Evolutionary conservation across 2,329 filamentous ascomycete genomes (phyloP).

Genomic region (Didymellaceae sp.): DNA sequence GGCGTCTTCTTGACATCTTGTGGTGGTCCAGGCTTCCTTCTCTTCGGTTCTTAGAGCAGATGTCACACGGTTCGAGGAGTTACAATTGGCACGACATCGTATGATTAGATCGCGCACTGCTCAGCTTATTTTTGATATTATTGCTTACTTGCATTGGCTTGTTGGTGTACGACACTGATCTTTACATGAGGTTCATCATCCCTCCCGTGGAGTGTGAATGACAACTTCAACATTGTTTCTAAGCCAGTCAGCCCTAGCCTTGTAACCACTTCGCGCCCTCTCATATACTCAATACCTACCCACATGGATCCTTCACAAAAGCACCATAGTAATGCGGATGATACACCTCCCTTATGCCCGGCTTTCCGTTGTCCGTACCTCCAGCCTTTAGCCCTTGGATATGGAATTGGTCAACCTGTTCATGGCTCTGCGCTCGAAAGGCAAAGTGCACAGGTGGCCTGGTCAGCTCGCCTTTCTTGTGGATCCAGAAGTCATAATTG

Average conservation of each 20-base stretch:
- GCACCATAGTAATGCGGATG: slow-evolving; percentile 32
- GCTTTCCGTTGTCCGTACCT: slow-evolving; percentile 29
- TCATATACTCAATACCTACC: neutral
- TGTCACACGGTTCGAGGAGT: no score
- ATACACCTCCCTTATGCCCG: slow-evolving; percentile 26
- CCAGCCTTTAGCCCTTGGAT: slow-evolving; percentile 24
- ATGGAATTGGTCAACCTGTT: slow-evolving; percentile 25
- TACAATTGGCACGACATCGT: no score
- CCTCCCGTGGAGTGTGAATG: slow-evolving; percentile 3
- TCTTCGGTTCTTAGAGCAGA: no score
- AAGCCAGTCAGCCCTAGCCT: neutral
- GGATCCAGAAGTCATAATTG: slow-evolving; percentile 25
- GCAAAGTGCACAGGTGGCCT: slow-evolving; percentile 22
- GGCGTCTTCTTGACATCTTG: no score
- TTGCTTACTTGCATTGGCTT: no score
- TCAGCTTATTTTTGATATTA: neutral
- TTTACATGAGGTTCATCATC: no score
- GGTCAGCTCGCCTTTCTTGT: slow-evolving; percentile 4
- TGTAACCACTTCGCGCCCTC: neutral
- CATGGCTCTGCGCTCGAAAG: slow-evolving; percentile 25
- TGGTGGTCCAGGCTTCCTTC: no score
- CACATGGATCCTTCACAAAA: slow-evolving; percentile 18
- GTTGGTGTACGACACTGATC: no score
- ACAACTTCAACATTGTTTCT: slow-evolving; percentile 29
- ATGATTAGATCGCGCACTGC: no score